These are phyloP conservation scores for Calonectria hongkongensis DNA, from an alignment of 2,329 filamentous ascomycete species.

Conservation along the genomic window DNA sequence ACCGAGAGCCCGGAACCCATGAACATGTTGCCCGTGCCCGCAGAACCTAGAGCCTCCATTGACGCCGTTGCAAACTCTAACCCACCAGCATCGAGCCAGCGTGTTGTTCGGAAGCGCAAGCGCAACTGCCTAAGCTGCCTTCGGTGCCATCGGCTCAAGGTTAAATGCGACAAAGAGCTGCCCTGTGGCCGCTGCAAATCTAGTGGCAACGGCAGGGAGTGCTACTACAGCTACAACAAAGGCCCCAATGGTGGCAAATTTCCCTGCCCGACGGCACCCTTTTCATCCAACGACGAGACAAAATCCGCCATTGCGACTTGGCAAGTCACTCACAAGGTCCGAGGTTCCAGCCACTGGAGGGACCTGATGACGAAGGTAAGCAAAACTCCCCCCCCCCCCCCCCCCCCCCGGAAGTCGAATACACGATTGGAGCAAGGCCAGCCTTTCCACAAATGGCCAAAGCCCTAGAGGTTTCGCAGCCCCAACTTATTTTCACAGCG, in stretches of 20 bases:
- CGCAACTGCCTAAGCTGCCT: constrained; percentile 61
- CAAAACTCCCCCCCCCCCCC: neutral
- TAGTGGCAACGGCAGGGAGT: constrained; percentile 60
- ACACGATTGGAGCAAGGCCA: neutral
- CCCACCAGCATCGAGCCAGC: constrained; percentile 38
- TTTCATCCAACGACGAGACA: constrained; percentile 49
- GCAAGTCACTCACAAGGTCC: constrained; percentile 59
- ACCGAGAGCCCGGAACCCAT: constrained; percentile 55
- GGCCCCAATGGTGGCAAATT: constrained; percentile 60
- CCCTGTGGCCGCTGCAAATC: constrained; percentile 60
- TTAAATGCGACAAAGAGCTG: constrained; percentile 62
- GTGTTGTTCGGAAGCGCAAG: constrained; percentile 60
- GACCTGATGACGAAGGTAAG: constrained; percentile 62
- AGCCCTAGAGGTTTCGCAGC: neutral
- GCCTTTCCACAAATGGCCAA: neutral
- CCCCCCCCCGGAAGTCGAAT: neutral
- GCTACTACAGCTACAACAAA: constrained; percentile 62
- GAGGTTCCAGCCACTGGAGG: constrained; percentile 61
- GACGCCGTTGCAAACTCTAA: constrained; percentile 29
- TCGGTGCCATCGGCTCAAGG: constrained; percentile 61
- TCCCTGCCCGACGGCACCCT: constrained; percentile 55
- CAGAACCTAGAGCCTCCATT: constrained; percentile 34
- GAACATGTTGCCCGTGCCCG: constrained; percentile 22
- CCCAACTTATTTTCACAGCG: neutral
- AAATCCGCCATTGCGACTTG: constrained; percentile 57